Evolutionary conservation across 1,284 basidiomycete species (phyloP), one percentile per base, ranked within the genome.

Genomic region (Neotropicomus parvogracilis): DNA sequence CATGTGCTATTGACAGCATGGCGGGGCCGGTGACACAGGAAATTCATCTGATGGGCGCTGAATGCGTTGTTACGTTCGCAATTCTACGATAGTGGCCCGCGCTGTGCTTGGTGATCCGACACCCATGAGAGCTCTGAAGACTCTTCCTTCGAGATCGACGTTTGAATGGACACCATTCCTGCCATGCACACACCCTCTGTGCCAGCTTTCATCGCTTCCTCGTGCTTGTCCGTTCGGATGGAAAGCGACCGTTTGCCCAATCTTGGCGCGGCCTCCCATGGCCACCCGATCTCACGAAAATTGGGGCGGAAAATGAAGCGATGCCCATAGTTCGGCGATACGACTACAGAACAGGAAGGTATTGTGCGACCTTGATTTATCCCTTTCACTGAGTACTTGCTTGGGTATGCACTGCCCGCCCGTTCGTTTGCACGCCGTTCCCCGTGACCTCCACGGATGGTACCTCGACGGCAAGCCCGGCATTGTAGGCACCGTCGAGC

Each of bases 261-360:
- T n/a, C n/a, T n/a, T n/a, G n/a, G n/a, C n/a, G n/a, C n/a, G n/a
- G n/a, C n/a, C n/a, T n/a, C n/a, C n/a, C n/a, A n/a, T n/a, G n/a
- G n/a, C n/a, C n/a, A n/a, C n/a, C n/a, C n/a, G n/a, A 57, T 63
- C 59, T 40, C 59, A 60, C 51, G 57, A 31, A 32, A 40, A 29
- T 44, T 40, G 24, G 40, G 50, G 52, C 34, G 59, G 52, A 35
- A 37, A 37, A 48, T 49, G 49, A 38, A 46, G 31, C 26, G 27
- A 48, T 43, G 59, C 34, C 17, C 48, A 48, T 58, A 64, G 29
- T 6, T 46, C 59, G 61, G 61, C 38, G 52, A 59, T 65, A 59
- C 4, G 19, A 43, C 20, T 20, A 43, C 48, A 24, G 40, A 51
- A 53, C 11, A 33, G 45, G 50, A 52, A 54, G 19, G 19, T 14